Evolutionary conservation across 495 filamentous ascomycete genomes (phyloP), one percentile per base, ranked within the genome.

Genomic region (Haplographium delicatum): DNA sequence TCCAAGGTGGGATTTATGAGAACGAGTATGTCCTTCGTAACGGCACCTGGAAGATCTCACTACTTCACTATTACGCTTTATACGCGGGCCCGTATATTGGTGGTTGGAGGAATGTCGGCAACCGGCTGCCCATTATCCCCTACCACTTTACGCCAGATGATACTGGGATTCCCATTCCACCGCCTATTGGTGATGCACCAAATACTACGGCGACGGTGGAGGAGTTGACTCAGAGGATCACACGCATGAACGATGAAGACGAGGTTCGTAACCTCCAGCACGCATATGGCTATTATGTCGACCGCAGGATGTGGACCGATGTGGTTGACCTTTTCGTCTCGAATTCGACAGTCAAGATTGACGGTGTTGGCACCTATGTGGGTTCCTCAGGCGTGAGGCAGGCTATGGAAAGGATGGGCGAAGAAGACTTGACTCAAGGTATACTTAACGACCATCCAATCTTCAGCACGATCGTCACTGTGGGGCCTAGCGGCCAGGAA

Each of bases 261-360:
- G 19, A 11, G 7, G 20, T 44, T 15, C 40, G 40, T 4, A 44
- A 44, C 22, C 40, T 44, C 16, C 40, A 44, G 40, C 8, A 44
- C 27, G 40, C 40, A 10, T 44, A 44, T 26, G 40, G 40, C 18
- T 44, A 44, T 44, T 44, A 44, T 24, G 40, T 44, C 15, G 40
- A 44, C 16, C 40, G 40, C 20, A 19, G 20, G 7, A 44, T 44
- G 40, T 44, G 40, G 40, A 19, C 20, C 22, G 40, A 44, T 13
- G 39, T 42, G 3, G 39, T 44, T 5, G 40, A 44, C 16, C 40
- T 44, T 24, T 44, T 44, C 27, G 23, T 24, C 22, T 11, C 40
- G 15, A 44, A 44, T 15, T 22, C 40, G n/a, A 44, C 18, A 6
- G 40, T 44, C 24, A 44, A 5, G 13, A 44, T 44, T 13, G 27